phyloP scores from a whole-genome alignment of 2,329 filamentous ascomycete genomes.

The Hypoxylon sp. region DNA sequence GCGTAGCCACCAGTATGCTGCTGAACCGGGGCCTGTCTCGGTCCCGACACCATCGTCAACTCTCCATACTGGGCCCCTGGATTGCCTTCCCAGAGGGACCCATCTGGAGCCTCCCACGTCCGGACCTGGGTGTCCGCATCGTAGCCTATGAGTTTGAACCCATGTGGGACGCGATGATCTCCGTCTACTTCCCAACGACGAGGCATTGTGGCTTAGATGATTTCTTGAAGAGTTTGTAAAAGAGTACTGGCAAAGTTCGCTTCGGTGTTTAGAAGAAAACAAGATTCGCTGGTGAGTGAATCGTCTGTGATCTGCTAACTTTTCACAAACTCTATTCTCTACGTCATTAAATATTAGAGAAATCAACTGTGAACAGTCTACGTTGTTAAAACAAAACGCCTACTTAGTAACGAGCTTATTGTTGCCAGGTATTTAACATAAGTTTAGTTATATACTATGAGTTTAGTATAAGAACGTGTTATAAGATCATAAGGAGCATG shows the following conservation, averaged over 20 bases:
- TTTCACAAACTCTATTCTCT: not conserved
- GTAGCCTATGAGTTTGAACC: conserved; percentile 9
- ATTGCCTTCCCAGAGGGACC: conserved; percentile 4
- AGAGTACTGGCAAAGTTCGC: not conserved
- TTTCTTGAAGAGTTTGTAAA: not conserved
- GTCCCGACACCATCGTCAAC: not conserved
- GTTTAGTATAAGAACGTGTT: not conserved
- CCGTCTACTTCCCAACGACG: conserved; percentile 2
- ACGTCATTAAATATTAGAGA: not conserved
- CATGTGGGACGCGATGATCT: not conserved
- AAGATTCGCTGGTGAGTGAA: not conserved
- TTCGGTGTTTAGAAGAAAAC: not conserved
- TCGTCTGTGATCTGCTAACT: not conserved
- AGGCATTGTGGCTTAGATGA: conserved; percentile 2
- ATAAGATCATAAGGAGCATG: too few species aligned
- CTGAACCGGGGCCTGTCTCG: not conserved
- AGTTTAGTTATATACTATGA: not conserved
- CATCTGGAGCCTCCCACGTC: not conserved
- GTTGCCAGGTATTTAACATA: not conserved
- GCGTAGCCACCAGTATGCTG: too few species aligned
- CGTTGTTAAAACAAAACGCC: not conserved
- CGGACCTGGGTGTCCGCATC: conserved; percentile 7
- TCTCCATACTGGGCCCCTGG: not conserved
- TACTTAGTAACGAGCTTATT: not conserved
- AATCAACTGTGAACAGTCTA: not conserved